phyloP scores from a whole-genome alignment of 352 stramenopile genomes.

The Thraustotheca clavata region DNA sequence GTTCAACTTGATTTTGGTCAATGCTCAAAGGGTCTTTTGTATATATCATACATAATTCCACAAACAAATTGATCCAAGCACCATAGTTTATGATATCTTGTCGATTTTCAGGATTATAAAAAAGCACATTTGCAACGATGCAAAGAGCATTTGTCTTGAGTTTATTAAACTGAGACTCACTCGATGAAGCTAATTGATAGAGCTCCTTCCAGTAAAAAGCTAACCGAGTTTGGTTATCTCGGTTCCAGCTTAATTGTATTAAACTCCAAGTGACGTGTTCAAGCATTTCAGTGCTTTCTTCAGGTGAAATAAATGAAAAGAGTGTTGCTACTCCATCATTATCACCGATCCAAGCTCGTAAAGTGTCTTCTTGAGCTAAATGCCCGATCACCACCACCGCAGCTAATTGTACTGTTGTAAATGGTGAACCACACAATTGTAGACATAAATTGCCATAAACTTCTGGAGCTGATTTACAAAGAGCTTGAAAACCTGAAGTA shows the following conservation, averaged over 20 bases:
- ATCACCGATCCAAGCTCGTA: constrained; percentile 2
- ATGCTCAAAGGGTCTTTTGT: background rate
- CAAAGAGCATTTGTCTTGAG: too few relatives aligned
- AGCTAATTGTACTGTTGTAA: background rate
- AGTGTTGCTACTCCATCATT: background rate
- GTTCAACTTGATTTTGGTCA: background rate
- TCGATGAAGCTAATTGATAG: background rate
- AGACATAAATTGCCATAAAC: constrained; percentile 6
- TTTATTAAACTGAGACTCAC: background rate
- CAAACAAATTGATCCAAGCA: constrained; percentile 51
- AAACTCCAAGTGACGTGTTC: constrained; percentile 76
- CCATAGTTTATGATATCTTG: constrained; percentile 56
- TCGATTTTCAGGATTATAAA: constrained; percentile 88
- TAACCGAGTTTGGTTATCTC: constrained; percentile 83
- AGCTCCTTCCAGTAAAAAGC: constrained; percentile 39
- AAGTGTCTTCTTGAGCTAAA: background rate
- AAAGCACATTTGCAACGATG: constrained; percentile 76
- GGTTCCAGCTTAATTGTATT: constrained; percentile 84
- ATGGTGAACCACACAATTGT: background rate
- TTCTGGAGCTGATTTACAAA: background rate
- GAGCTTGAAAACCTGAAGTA: background rate
- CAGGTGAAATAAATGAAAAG: background rate
- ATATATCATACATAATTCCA: constrained; percentile 32
- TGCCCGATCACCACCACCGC: constrained; percentile 16
- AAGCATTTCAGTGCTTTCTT: constrained; percentile 38